Evolutionary conservation across 306 rosid genomes (phyloP).

Genomic region (Vigna reflexopilosa): DNA sequence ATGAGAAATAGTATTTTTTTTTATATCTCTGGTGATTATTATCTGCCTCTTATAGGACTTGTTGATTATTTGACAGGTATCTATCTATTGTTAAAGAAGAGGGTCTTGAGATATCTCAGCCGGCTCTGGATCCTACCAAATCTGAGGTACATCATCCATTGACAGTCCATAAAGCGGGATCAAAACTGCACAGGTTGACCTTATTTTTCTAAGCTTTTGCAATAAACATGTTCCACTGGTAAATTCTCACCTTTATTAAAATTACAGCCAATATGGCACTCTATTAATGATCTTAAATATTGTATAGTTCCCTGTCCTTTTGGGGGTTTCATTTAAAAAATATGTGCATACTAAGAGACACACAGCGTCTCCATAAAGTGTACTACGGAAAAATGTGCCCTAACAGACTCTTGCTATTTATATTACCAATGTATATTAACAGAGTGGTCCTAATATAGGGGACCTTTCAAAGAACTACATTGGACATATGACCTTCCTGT

Average conservation of each 20-base stretch:
- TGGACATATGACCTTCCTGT: neutral
- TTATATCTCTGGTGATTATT: neutral
- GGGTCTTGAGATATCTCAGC: conserved; percentile 97
- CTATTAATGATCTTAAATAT: conserved; percentile 20
- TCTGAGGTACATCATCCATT: conserved; percentile 88
- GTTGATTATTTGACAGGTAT: conserved; percentile 62
- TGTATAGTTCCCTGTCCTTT: conserved; percentile 20
- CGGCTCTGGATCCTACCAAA: conserved; percentile 85
- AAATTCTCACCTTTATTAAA: conserved; percentile 11
- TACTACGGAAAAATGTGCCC: neutral
- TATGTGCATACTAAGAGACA: conserved; percentile 13
- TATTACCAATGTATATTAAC: neutral
- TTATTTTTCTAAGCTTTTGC: conserved; percentile 37
- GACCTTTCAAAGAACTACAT: neutral
- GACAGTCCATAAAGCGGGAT: conserved; percentile 67
- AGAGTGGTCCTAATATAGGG: neutral
- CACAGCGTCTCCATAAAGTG: neutral
- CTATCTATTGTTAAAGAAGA: conserved; percentile 78
- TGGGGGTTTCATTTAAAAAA: conserved; percentile 12
- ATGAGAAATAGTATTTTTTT: conserved; percentile 1
- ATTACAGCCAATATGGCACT: neutral
- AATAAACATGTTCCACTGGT: conserved; percentile 7
- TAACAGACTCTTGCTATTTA: neutral
- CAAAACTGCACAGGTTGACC: conserved; percentile 85
- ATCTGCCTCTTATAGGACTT: conserved; percentile 21